Evolutionary conservation across 2,329 filamentous ascomycete species (phyloP), one percentile per base, ranked within the genome.

Genomic region (Colletotrichum gloeosporioides): DNA sequence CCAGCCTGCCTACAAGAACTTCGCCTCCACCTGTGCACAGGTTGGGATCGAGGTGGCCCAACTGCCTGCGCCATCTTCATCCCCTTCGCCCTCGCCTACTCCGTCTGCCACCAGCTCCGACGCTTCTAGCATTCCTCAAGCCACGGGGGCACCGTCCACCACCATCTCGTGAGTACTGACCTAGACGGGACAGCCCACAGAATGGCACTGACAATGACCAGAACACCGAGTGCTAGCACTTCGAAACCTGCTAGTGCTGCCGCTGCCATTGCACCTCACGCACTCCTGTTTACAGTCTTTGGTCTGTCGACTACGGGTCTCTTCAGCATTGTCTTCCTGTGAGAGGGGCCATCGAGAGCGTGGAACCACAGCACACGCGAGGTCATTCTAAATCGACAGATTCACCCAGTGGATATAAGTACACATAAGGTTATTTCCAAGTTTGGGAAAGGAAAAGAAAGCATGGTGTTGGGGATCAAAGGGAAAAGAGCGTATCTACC

Each of bases 1-100:
- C 53, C 49, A 71, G n/a, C 57, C 29, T 2, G 78, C 78, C 34
- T 78, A 77, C 13, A n/a, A 74, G 6, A 16, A 59, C 10, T 79
- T 72, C 55, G 73, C 62, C 31, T 66, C 63, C 18, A 69, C 69
- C 6, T 79, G 78, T 53, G 18, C n/a, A 5, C 44, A 39, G 36
- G 12, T 74, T 49, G 74, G 70, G 29, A n/a, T 74, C 49, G 34
- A 69, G 18, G 71, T 74, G 25, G 65, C n/a, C 34, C 25, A 36
- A 25, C 65, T 73, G n/a, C 69, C 64, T 16, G 31, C 27, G 13
- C 57, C 73, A 36, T 44, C 44, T 4, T 39, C 62, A 65, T 25
- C 32, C 27, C 22, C 15, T 27, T 29, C 18, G 15, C 34, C 44
- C 29, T 32, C 18, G 4, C 69, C 66, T 15, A 61, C 53, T 16